Conservation (phyloP, 306 rosid species). For the Cucumis sativus region Cucumber_9930_V3 NC_026655.2:8376501-8377000, state of each 20-base stretch:
- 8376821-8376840: not conserved
- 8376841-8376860: not conserved
- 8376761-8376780: not conserved
- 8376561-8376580: not conserved
- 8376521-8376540: not conserved
- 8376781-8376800: not conserved
- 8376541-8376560: no score
- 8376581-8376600: not conserved
- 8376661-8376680: not conserved
- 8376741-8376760: not conserved
- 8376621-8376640: not conserved
- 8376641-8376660: not conserved
- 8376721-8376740: not conserved
- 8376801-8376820: not conserved
- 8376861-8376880: not conserved
- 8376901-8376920: not conserved
- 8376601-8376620: not conserved
- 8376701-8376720: not conserved
- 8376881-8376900: not conserved
- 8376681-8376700: no score
- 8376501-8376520: not conserved
- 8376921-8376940: not conserved
- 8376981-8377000: no score
- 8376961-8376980: not conserved
- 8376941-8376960: not conserved